Evolutionary conservation across 2,329 filamentous ascomycete genomes (phyloP).

Genomic region (Aspergillus brasiliensis): DNA sequence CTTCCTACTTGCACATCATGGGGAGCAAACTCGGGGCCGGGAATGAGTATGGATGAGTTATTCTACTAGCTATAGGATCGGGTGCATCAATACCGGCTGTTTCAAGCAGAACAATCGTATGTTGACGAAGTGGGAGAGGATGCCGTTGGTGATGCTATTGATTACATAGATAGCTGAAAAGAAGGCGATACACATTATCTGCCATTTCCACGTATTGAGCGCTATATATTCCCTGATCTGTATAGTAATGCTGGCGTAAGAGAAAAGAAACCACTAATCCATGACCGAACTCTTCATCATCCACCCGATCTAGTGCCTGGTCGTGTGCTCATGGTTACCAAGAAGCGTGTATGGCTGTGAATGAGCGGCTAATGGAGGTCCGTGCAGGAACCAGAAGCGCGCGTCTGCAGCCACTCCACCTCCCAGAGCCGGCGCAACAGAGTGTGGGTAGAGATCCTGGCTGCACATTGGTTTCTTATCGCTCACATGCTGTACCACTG

Average conservation of each 20-base stretch:
- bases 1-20: background rate
- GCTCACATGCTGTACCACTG: constrained; percentile 2
- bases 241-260: too few species aligned
- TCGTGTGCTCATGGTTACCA: background rate
- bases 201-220: background rate
- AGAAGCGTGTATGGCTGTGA: background rate
- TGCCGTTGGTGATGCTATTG: background rate
- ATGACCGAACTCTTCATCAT: background rate
- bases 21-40: background rate
- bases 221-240: background rate
- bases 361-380: constrained; percentile 15
- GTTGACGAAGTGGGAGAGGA: background rate
- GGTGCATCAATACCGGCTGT: too few species aligned
- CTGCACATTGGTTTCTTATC: constrained; percentile 14
- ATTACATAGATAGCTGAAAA: background rate
- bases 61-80: background rate
- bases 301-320: background rate
- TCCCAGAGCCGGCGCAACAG: constrained; percentile 29
- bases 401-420: constrained; percentile 31
- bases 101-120: background rate
- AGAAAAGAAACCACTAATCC: background rate
- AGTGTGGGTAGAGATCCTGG: constrained; percentile 25
- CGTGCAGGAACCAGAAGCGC: constrained; percentile 24
- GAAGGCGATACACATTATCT: background rate
- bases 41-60: background rate